phyloP scores from a whole-genome alignment of 306 rosid species.

The Hippophae rhamnoides region DNA sequence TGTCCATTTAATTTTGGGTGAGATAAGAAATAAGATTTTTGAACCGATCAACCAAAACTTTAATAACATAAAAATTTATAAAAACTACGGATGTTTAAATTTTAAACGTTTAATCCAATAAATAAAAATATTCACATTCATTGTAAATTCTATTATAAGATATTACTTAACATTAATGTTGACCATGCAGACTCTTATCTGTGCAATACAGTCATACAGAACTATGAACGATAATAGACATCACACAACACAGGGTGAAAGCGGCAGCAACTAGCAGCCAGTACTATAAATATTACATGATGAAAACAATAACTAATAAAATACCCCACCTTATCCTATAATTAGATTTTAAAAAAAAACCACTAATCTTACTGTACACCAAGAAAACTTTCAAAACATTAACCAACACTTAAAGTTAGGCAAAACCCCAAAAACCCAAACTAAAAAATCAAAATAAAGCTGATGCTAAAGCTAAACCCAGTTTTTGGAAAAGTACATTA shows the following conservation, averaged over 20 bases:
- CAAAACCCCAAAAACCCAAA: slow-evolving; percentile 22
- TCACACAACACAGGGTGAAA: slow-evolving; percentile 18
- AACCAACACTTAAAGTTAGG: slow-evolving; percentile 33
- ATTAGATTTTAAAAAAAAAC: no score
- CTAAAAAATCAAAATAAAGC: slow-evolving; percentile 4
- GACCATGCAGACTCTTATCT: no score
- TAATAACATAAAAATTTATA: no score
- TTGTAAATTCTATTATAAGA: no score
- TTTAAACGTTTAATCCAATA: no score
- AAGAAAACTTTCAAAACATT: slow-evolving; percentile 23
- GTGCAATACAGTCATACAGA: slow-evolving; percentile 2
- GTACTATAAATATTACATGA: slow-evolving; percentile 15
- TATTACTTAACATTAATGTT: no score
- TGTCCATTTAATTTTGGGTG: no score
- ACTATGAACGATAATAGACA: slow-evolving; percentile 21
- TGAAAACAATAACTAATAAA: slow-evolving; percentile 9
- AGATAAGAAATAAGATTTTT: no score
- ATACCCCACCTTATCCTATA: slow-evolving; percentile 28
- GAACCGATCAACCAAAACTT: no score
- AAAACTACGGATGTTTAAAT: no score
- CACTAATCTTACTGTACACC: slow-evolving; percentile 51
- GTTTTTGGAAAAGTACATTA: slow-evolving; percentile 16
- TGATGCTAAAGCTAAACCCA: slow-evolving; percentile 14
- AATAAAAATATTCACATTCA: no score
- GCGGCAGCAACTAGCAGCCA: slow-evolving; percentile 14